phyloP scores from a whole-genome alignment of 768 basidiomycete species.

The Agaricus sinodeliciosus region DNA sequence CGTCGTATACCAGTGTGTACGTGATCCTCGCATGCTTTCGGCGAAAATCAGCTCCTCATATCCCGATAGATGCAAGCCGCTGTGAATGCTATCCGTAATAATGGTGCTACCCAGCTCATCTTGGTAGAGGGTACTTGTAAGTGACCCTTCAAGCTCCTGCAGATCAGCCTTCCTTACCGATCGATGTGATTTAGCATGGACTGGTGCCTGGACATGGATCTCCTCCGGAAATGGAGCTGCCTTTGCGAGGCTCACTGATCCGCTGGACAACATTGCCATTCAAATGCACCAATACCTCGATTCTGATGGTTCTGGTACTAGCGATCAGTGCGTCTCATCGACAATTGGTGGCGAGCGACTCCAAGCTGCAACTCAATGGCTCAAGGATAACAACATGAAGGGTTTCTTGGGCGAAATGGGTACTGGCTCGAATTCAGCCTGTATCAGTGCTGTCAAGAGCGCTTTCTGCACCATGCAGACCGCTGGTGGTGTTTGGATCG shows the following conservation, averaged over 20 bases:
- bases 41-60: not conserved
- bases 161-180: not conserved
- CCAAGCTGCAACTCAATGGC: constrained; percentile 49
- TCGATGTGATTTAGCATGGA: constrained; percentile 35
- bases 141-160: not conserved
- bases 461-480: constrained; percentile 55
- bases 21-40: not conserved
- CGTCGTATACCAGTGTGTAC: constrained; percentile 43
- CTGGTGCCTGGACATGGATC: constrained; percentile 56
- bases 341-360: constrained; percentile 57
- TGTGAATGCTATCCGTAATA: constrained; percentile 56
- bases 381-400: constrained; percentile 51
- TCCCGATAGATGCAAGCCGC: constrained; percentile 50
- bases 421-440: constrained; percentile 38
- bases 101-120: constrained; percentile 55
- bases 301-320: constrained; percentile 55
- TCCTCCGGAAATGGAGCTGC: constrained; percentile 50
- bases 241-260: constrained; percentile 48
- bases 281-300: constrained; percentile 71
- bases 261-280: constrained; percentile 56
- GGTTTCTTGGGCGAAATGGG: constrained; percentile 63
- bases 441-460: constrained; percentile 44
- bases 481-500: constrained; percentile 53
- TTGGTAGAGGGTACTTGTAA: constrained; percentile 31
- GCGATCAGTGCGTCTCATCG: constrained; percentile 44